A percentile compares a stretch with the other conserved stretches of the same genome.
phyloP scores from a whole-genome alignment of 1,284 basidiomycete species.

The Waitea zeae region DNA sequence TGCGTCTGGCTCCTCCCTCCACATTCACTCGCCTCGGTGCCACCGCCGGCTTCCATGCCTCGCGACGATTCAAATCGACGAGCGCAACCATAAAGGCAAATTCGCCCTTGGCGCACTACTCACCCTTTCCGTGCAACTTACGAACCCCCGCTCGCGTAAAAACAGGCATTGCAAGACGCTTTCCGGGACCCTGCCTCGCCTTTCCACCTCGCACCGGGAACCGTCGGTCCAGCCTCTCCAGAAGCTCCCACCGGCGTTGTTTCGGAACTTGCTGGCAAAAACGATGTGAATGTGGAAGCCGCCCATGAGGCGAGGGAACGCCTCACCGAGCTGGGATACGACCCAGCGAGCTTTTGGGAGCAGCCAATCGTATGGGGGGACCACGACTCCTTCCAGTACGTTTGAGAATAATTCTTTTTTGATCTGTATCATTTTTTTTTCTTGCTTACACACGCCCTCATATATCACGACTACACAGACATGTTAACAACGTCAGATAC shows the following conservation, averaged over 20 bases:
- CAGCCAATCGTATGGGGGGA: conserved; percentile 61
- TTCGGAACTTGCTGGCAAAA: no score
- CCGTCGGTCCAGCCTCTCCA: conserved; percentile 39
- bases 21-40: no score
- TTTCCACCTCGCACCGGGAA: conserved; percentile 42
- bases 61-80: no score
- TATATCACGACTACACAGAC: conserved; percentile 20
- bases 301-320: conserved; percentile 21
- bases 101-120: no score
- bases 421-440: no score
- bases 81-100: no score
- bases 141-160: no score
- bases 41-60: no score
- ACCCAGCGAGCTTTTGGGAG: conserved; percentile 48
- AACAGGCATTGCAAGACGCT: conserved; percentile 28
- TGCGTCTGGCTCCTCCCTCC: no score
- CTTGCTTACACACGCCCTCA: neutral
- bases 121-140: no score
- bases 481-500: conserved; percentile 64
- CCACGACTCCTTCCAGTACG: conserved; percentile 57
- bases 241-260: conserved; percentile 8
- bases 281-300: conserved; percentile 9
- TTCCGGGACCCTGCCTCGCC: conserved; percentile 53
- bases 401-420: no score
- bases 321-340: conserved; percentile 32